Evolutionary conservation across 441 rosid genomes (phyloP).

Genomic region (Biscutella auriculata): DNA sequence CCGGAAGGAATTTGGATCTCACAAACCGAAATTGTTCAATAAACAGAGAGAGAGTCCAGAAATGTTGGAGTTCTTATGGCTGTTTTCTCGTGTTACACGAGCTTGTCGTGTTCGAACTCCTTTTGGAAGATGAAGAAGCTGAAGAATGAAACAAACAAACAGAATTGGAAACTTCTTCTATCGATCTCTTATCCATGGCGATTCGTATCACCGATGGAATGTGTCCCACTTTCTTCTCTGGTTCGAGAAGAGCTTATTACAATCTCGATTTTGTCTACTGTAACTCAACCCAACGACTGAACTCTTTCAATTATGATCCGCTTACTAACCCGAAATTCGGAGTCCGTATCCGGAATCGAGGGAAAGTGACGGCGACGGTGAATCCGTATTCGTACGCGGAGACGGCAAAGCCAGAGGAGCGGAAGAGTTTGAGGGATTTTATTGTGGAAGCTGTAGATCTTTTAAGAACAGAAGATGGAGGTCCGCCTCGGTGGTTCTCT

Average conservation of each 20-base stretch:
- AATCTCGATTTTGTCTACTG: neutral
- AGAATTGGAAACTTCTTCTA: no score
- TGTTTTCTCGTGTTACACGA: conserved; percentile 10
- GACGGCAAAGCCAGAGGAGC: conserved; percentile 1
- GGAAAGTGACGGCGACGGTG: neutral
- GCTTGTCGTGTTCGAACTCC: conserved; percentile 11
- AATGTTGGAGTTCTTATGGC: neutral
- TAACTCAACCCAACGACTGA: neutral
- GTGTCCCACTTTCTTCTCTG: conserved; percentile 2
- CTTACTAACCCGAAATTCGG: neutral
- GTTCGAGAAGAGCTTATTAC: neutral
- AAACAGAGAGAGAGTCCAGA: no score
- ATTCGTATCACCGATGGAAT: conserved; percentile 13
- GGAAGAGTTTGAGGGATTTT: conserved; percentile 19
- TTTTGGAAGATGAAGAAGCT: conserved; percentile 14
- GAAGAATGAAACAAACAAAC: neutral
- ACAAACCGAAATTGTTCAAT: no score
- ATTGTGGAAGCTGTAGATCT: conserved; percentile 16
- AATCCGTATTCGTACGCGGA: conserved; percentile 18
- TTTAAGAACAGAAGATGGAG: conserved; percentile 23
- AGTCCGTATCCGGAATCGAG: neutral
- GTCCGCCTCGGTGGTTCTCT: conserved; percentile 78
- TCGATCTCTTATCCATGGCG: conserved; percentile 13
- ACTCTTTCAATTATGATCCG: neutral
- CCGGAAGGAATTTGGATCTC: no score